Evolutionary conservation across 1,284 basidiomycete species (phyloP), one percentile per base, ranked within the genome.

Genomic region (Abortiporus biennis): DNA sequence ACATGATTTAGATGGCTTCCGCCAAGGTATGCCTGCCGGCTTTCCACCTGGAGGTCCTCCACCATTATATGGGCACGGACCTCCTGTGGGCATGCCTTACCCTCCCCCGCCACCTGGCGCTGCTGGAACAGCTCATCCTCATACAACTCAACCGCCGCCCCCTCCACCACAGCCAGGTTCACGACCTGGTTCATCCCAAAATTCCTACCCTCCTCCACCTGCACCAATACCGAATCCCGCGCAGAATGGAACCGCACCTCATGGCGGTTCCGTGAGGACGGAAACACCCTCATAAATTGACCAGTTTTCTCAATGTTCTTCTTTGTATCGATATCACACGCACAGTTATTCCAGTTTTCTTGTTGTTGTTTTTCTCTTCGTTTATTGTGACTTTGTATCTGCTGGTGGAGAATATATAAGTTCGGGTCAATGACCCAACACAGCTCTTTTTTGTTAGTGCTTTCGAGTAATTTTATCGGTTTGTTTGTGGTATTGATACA

Each of bases 1-100:
- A 50, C 79, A 83, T 53, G 89, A 92, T 58, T 55, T 90, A 38
- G 83, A 87, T 33, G 64, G 67, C 36, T 57, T 76, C 45, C 82
- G 84, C 36, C 71, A 77, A 58, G 80, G 76, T 22, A 67, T 80
- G 43, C 66, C 58, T 20, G 8, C 27, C n/a, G 27, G 9, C 9
- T 62, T 73, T 1, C 79, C 76, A 47, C 62, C 75, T 36, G 69
- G 67, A 27, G 69, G 64, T n/a, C 69, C 72, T 31, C 65, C 74
- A 30, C 73, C 75, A 46, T 66, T 78, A 13, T 84, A 80, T 56
- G 65, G 65, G 19, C 76, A 78, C 42, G 59, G 54, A 2, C 61
- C 61, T 22, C 59, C 63, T 12, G 58, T 55, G 23, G 55, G 57
- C 6, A 53, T 55, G 21, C 51, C 57, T 20, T 53, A 57, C 31